Evolutionary conservation across 139 green algal genomes (phyloP).

Genomic region (Mesotaenium endlicherianum): DNA sequence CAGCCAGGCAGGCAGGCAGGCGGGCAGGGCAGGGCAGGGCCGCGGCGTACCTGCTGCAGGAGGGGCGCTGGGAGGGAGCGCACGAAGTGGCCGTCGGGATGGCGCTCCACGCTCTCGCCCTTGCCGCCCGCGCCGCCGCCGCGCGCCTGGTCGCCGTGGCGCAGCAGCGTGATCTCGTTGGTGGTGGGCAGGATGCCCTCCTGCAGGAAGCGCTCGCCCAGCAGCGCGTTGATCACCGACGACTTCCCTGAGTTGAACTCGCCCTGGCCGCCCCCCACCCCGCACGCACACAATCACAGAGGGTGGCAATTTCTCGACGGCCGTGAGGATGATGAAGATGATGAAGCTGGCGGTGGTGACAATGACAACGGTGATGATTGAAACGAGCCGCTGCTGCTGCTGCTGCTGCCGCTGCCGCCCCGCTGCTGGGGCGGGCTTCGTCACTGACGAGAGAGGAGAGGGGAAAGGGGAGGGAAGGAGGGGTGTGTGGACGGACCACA

Average conservation of each 20-base stretch:
- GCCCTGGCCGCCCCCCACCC: constrained; percentile 62
- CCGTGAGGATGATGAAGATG: too few relatives aligned
- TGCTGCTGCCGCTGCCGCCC: too few relatives aligned
- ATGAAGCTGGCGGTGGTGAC: too few relatives aligned
- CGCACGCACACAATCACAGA: too few relatives aligned
- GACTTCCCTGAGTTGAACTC: constrained; percentile 94
- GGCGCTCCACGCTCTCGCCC: constrained; percentile 13
- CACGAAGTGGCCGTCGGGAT: constrained; percentile 82
- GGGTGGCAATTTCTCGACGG: too few relatives aligned
- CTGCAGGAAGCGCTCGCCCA: constrained; percentile 75
- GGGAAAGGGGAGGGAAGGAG: constrained; percentile 16
- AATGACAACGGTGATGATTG: too few relatives aligned
- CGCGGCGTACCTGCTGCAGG: constrained; percentile 57
- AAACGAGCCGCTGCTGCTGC: too few relatives aligned
- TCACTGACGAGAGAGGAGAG: neutral
- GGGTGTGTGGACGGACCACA: constrained; percentile 37
- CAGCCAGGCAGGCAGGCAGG: too few relatives aligned
- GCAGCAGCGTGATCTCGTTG: constrained; percentile 96
- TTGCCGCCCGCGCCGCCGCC: constrained; percentile 12
- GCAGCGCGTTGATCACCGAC: constrained; percentile 88
- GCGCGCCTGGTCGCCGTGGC: constrained; percentile 52
- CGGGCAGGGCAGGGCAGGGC: too few relatives aligned
- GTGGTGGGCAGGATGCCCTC: constrained; percentile 96
- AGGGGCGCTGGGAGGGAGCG: constrained; percentile 73
- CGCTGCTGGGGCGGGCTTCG: too few relatives aligned